Evolutionary conservation across 192 early-diverging fungal species (phyloP), one percentile per base, ranked within the genome.

Genomic region (Coemansia interrupta): DNA sequence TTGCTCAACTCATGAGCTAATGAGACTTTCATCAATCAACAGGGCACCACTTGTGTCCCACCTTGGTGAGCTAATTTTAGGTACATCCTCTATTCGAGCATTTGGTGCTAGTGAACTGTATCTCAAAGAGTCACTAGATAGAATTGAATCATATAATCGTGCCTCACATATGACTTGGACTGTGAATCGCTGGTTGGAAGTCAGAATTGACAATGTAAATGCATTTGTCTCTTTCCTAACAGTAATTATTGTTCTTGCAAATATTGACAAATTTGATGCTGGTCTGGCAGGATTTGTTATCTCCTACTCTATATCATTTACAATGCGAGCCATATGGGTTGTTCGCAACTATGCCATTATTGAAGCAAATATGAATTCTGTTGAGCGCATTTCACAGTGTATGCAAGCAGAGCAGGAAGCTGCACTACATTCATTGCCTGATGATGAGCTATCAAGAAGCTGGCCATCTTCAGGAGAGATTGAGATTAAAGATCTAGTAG

Each of bases 351-450:
- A 89, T 61, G 80, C 83, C 26, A 56, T 70, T 40, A 89, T 90
- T 74, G 92, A 96, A 77, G 85, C 92, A 82, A 83, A 84, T 54
- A 75, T 95, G 83, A 95, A 92, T 46, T 72, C 88, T 2, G 84
- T 94, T 22, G 93, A 97, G 64, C 86, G 94, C 57, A 76, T 95
- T 6, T 54, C 63, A 2, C 92, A 97, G 66, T 97, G 94, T 60
- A 49, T 87, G 52, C 42, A 74, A 1, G 70, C 93, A 46, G 91
- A 89, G 23, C 85, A 92, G 54, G 92, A 97, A 55, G 75, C 85
- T 0, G 70, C 89, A 9, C 77, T 79, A n/a, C 63, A 85, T 18
- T 78, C 84, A 53, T 39, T 18, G 14, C 70, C 78, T 20, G 72
- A 71, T 10, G 59, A 66, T 1, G 68, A 81, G 54, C 84, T 84